Base-by-base conservation (phyloP, 225 moss, liverwort and hornwort genomes). In the Physcomitrellopsis africana region DNA sequence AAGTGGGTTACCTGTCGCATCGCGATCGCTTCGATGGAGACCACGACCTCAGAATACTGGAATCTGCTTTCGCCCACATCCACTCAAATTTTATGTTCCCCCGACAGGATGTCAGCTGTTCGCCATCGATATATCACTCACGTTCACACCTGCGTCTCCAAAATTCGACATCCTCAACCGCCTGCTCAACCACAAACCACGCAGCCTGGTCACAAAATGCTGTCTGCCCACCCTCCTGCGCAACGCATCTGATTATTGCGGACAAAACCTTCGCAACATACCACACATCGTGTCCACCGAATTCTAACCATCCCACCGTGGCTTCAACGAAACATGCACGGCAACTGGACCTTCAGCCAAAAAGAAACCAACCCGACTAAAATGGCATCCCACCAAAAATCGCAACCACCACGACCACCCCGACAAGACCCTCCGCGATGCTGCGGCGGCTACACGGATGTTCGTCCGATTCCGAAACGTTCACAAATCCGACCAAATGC, bases 101-200 rank as follows among this genome's bases (percentile, higher is more conserved):
- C 78, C 82, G 56, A 85, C 72, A 70, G 66, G 63, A 49, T 60
- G 79, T 18, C 76, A 72, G 45, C 76, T 80, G 70, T 79, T 83
- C n/a, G 88, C 86, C 69, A 92, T 91, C 66, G 86, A 52, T 32
- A 88, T 82, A 72, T 95, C 99, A 69, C 90, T 92, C 59, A 86
- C 92, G 29, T 29, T 29, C 65, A 89, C 69, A 46, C 86, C 72
- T 68, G 88, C 76, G 8, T 87, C 89, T 76, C 89, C 85, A 74
- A 93, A 99, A 78, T 99, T 93, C 77, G 93, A 73, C 79, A 87
- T 89, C 72, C 93, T 85, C 73, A 84, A 63, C 68, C 92, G 86
- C 88, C 96, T 96, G 80, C 68, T 76, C 57, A 52, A 68, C 46
- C 71, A 75, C 22, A 68, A 57, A 72, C 3, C 44, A 63, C 13